Base-by-base conservation (phyloP, 495 filamentous ascomycete genomes). In the Penicillium longicatenatum region DNA sequence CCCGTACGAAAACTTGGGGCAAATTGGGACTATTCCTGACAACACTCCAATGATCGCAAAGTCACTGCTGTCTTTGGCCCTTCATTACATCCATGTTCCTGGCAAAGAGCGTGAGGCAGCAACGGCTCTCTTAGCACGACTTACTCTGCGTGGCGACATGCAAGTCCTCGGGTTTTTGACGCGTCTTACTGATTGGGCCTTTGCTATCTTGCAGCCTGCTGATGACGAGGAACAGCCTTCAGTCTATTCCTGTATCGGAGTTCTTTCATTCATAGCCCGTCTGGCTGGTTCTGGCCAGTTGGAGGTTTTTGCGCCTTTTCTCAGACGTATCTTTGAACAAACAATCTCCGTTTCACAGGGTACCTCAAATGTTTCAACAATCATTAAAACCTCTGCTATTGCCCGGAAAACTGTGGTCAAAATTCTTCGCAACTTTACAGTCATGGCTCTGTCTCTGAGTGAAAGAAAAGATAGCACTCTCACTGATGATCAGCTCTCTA, bases 31-130 rank as follows among this genome's bases (percentile, higher is more conserved):
- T 29, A 10, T 81, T 20, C 55, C 71, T 17, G 22, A 52, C 5
- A 65, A 82, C 24, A 73, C 91, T 11, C 92, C 94, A 0, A 78
- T 80, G n/a, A 79, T 97, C 44, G 80, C 89, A 0, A 74, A 77
- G 16, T 79, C 90, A n/a, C 70, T 94, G 46, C 72, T 97, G 30
- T 81, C 83, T 8, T 68, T 95, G n/a, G 87, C 83, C 11, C 70
- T 89, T 54, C 76, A 82, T 52, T 89, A 89, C 64, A 83, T 99
- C 30, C 76, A 82, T 29, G 82, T 80, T 2, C 76, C 94, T 0
- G 89, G 92, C 3, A 97, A 96, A 68, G 92, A 96, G 68, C 84
- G 90, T 48, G 90, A 94, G 70, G 90, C 91, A 17, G 92, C 93
- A 10, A 90, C 86, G 33, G 78, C 82, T 10, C 76, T 97, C n/a